Evolutionary conservation across 352 stramenopile genomes (phyloP).

Genomic region (Peronospora tabacina): DNA sequence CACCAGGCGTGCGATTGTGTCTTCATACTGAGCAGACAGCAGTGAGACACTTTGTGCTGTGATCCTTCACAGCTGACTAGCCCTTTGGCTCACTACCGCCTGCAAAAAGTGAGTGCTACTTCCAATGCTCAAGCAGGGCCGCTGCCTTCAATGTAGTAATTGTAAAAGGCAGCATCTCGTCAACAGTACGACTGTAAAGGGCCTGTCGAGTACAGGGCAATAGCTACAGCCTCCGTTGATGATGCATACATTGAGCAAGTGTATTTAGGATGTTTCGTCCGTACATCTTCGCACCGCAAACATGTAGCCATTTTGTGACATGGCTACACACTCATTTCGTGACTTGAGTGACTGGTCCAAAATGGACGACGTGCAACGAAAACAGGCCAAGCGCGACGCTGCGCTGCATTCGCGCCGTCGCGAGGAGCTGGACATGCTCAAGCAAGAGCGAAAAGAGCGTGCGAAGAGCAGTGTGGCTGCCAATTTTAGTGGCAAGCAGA

Average conservation of each 20-base stretch:
- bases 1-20: conserved; percentile 35
- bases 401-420: conserved; percentile 61
- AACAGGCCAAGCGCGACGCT: conserved; percentile 55
- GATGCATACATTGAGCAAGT: no score
- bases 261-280: no score
- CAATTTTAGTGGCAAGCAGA: conserved; percentile 83
- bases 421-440: conserved; percentile 66
- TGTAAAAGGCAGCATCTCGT: conserved; percentile 87
- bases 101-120: conserved; percentile 72
- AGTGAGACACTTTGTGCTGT: conserved; percentile 84
- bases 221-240: no score
- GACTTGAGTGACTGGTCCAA: conserved; percentile 11
- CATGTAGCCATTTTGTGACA: conserved; percentile 14
- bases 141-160: conserved; percentile 94
- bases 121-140: conserved; percentile 89
- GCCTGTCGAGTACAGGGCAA: no score
- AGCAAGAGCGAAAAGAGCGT: conserved; percentile 74
- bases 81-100: conserved; percentile 89
- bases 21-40: conserved; percentile 91
- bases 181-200: no score
- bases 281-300: no score
- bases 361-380: conserved; percentile 26
- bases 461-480: conserved; percentile 42
- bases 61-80: conserved; percentile 83
- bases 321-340: conserved; percentile 15